These are phyloP conservation scores for Tricholoma saponaceum DNA, from an alignment of 768 basidiomycete species.

Conservation along the genomic window DNA sequence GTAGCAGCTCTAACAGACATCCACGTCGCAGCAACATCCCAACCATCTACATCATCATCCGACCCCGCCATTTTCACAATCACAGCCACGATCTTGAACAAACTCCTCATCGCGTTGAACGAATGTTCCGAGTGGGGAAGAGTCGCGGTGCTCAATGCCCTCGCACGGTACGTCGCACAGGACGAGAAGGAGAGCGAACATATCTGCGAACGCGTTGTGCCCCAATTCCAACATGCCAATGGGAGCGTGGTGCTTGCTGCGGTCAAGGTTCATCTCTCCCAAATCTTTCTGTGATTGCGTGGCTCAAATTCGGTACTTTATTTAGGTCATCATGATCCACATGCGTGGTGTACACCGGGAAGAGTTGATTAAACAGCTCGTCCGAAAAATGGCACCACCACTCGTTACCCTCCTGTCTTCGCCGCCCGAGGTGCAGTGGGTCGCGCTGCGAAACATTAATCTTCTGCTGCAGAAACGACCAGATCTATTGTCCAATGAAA, in stretches of 20 bases:
- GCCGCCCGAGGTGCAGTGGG: conserved; percentile 98
- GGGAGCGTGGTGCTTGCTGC: conserved; percentile 96
- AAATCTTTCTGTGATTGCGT: neutral
- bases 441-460: conserved; percentile 94
- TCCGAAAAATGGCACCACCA: conserved; percentile 98
- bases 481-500: conserved; percentile 89
- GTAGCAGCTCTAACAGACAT: conserved; percentile 92
- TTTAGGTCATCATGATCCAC: conserved; percentile 96
- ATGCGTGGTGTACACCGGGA: conserved; percentile 80
- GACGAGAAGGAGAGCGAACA: conserved; percentile 97
- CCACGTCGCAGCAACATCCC: conserved; percentile 64
- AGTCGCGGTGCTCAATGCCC: conserved; percentile 85
- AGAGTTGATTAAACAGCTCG: conserved; percentile 77
- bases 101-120: conserved; percentile 91
- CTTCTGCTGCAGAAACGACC: conserved; percentile 91
- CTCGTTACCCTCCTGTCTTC: conserved; percentile 93
- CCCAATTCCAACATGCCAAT: conserved; percentile 97
- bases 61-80: conserved; percentile 76
- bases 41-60: conserved; percentile 48
- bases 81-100: conserved; percentile 78
- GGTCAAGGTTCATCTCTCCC: conserved; percentile 61
- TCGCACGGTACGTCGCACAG: conserved; percentile 75
- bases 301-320: neutral
- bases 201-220: conserved; percentile 97
- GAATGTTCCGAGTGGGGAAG: conserved; percentile 99